phyloP scores from a whole-genome alignment of 2,329 filamentous ascomycete genomes.

The Tolypocladium inflatum region DNA sequence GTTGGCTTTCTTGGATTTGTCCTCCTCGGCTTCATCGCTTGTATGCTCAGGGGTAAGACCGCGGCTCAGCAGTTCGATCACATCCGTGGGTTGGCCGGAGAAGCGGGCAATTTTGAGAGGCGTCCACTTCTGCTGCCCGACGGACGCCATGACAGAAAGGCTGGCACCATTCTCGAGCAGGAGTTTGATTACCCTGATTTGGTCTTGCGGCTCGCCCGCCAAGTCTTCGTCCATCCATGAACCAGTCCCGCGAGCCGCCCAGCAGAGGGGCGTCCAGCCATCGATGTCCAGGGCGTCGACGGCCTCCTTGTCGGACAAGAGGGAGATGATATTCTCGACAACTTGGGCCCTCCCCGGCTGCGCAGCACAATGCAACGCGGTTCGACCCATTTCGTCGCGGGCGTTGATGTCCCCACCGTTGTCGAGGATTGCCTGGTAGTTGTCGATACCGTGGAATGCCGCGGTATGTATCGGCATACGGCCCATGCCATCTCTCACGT shows the following conservation, averaged over 20 bases:
- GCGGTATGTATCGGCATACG: neutral
- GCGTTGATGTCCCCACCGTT: neutral
- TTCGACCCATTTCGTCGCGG: neutral
- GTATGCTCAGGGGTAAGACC: neutral
- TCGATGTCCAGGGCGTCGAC: neutral
- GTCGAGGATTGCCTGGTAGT: neutral
- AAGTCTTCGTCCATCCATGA: neutral
- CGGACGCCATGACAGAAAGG: neutral
- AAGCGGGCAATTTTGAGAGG: neutral
- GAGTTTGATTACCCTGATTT: neutral
- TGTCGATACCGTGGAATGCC: neutral
- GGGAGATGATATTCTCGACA: neutral
- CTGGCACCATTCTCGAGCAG: neutral
- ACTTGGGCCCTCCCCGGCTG: neutral
- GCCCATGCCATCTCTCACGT: neutral
- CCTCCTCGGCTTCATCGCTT: neutral
- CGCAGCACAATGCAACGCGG: neutral
- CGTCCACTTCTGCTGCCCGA: neutral
- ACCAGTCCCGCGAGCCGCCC: neutral
- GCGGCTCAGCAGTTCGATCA: neutral
- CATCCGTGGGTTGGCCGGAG: neutral
- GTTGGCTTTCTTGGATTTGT: neutral
- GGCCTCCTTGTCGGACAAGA: neutral
- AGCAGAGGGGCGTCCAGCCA: neutral
- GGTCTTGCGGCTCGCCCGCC: neutral